Percentiles rank a stretch among this genome's conserved stretches.
phyloP scores from a whole-genome alignment of 2,329 filamentous ascomycete genomes.

The Periglandula ipomoeae region DNA sequence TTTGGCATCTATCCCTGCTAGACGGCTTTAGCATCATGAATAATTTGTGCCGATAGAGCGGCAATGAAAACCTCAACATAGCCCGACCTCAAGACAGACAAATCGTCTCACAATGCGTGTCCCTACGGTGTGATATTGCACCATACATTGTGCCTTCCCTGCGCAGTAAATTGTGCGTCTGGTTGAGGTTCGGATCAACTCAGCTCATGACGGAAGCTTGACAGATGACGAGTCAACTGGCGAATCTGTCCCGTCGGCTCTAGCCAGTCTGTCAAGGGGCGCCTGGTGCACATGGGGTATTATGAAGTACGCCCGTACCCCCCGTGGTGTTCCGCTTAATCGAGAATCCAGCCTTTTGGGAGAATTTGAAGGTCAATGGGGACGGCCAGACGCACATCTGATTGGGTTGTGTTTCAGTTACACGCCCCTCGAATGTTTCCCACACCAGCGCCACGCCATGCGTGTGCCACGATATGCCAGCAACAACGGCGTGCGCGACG shows the following conservation, averaged over 20 bases:
- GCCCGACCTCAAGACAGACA: no score
- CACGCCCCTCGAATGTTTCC: neutral
- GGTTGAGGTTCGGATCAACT: neutral
- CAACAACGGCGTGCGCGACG: slow-evolving; percentile 4
- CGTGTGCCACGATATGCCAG: slow-evolving; percentile 3
- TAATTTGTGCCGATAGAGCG: neutral
- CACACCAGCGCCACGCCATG: slow-evolving; percentile 8
- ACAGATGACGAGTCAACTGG: neutral
- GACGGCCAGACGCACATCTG: neutral
- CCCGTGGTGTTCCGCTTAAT: neutral
- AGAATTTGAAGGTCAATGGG: neutral
- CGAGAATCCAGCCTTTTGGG: neutral
- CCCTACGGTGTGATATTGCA: no score
- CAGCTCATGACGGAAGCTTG: neutral
- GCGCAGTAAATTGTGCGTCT: neutral
- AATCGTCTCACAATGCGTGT: no score
- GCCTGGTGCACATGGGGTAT: neutral
- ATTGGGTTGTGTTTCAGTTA: neutral
- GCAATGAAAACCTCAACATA: no score
- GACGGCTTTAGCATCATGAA: neutral
- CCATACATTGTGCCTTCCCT: neutral
- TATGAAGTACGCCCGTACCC: neutral
- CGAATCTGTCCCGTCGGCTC: neutral
- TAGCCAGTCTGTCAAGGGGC: neutral
- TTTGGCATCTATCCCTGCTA: neutral